Conservation (phyloP, 257 asterid genomes). For the Solanum etuberosum region DNA sequence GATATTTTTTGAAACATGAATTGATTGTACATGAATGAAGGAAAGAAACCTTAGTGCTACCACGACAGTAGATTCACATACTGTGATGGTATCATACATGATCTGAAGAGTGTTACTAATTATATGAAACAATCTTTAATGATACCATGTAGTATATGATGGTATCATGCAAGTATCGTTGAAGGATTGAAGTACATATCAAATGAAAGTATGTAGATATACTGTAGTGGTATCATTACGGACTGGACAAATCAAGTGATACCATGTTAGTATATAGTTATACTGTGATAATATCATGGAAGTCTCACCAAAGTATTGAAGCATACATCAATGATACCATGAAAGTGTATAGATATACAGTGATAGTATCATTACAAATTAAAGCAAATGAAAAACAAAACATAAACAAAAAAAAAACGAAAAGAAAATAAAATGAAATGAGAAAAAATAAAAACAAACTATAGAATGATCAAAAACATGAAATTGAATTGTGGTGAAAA, state of each 20-base stretch:
- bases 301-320: neutral
- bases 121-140: neutral
- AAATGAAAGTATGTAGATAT: neutral
- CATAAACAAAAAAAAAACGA: too few relatives aligned
- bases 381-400: too few relatives aligned
- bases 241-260: neutral
- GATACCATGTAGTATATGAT: neutral
- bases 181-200: neutral
- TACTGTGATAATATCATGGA: neutral
- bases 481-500: neutral
- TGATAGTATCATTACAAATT: neutral
- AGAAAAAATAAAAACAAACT: too few relatives aligned
- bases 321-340: neutral
- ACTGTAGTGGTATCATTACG: too few relatives aligned
- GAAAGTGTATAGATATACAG: neutral
- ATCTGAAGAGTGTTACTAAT: too few relatives aligned
- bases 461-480: neutral
- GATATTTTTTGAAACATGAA: too few relatives aligned
- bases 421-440: neutral
- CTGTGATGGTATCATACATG: too few relatives aligned
- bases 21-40: too few relatives aligned
- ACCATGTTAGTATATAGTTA: neutral
- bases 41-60: too few relatives aligned
- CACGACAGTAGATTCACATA: too few relatives aligned
- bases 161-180: neutral